Base-by-base conservation (phyloP, 2,329 filamentous ascomycete species). In the Sarocladium brachiariae region DNA sequence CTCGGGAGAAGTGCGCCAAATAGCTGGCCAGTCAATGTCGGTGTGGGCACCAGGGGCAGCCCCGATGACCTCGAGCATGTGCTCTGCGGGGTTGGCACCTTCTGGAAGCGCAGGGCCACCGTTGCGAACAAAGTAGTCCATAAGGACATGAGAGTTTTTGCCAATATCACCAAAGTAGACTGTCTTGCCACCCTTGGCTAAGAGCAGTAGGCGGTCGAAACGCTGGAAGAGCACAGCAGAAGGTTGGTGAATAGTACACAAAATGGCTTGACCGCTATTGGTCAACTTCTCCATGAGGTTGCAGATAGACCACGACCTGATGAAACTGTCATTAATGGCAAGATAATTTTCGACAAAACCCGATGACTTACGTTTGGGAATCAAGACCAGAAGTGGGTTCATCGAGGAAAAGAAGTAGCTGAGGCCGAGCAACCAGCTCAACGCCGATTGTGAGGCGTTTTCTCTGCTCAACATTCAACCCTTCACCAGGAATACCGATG, bases 231-330 rank as follows among this genome's bases (percentile, higher is more conserved):
- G 77, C 78, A 95, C 90, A 30, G 91, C 90, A 13, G 89, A 95
- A n/a, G 92, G 92, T 67, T 97, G 92, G 66, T 97, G 92, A 54
- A 96, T 96, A 0, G 92, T 96, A 71, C 90, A 96, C n/a, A 96
- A 82, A 67, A 96, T 89, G 49, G 92, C 91, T 65, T 95, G 89
- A 14, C 92, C 91, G 55, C 83, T 86, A 66, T 92, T 87, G 59
- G 89, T 89, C 30, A 96, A 76, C 69, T 95, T 96, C 68, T 95
- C 86, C 35, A 97, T 78, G 10, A 96, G 78, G 65, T 89, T 85
- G 41, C 90, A 77, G 63, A 96, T 96, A 56, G 89, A 87, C 89
- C 89, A 96, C 1, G 90, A 92, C 14, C 43, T 47, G 43, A 7
- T 13, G 9, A 30, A 4, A n/a, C 16, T 19, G 24, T 30, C n/a